Evolutionary conservation across 768 basidiomycete species (phyloP), one percentile per base, ranked within the genome.

Genomic region (Psilocybe cyanescens): DNA sequence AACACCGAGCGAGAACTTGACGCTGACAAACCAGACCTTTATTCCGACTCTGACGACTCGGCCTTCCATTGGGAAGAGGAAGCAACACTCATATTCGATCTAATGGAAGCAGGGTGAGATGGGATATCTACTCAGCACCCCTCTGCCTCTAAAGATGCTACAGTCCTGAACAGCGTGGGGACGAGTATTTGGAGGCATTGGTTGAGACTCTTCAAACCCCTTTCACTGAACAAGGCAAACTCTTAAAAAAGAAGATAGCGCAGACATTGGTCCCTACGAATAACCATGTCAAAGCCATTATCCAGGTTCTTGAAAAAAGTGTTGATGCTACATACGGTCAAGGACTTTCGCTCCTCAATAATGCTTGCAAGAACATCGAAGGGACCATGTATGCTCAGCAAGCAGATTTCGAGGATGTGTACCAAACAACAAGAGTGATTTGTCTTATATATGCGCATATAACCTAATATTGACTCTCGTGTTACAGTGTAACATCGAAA

Each of bases 281-380:
- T 58, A 85, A 84, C 59, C 78, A 78, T 64, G 77, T 87, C 60
- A 80, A 75, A 55, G 66, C 71, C 11, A 71, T 72, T 8, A 79
- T 79, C 72, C 67, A 72, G 55, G 53, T 68, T 65, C 66, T 83
- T 24, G 72, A 78, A 35, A 70, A 74, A 2, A 71, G 75, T 47
- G 74, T 80, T 37, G 83, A 83, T 67, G 60, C 66, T 11, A 63
- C 64, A 1, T 81, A 74, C 59, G 73, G 70, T 0, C 74, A 73
- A 55, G 87, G 84, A 6, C 69, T 89, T 37, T 70, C 84, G 9
- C 70, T 74, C 5, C 84, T 89, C 72, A 82, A 89, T 68, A 78
- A 80, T 16, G 83, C 79, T 19, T 82, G 85, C 70, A 85, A 83
- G 67, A 76, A 75, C 9, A 72, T 82, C 52, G 90, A 91, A 68